Evolutionary conservation across 805 yeast species (phyloP), one percentile per base, ranked within the genome.

Genomic region (Wickerhamiella spandovensis): DNA sequence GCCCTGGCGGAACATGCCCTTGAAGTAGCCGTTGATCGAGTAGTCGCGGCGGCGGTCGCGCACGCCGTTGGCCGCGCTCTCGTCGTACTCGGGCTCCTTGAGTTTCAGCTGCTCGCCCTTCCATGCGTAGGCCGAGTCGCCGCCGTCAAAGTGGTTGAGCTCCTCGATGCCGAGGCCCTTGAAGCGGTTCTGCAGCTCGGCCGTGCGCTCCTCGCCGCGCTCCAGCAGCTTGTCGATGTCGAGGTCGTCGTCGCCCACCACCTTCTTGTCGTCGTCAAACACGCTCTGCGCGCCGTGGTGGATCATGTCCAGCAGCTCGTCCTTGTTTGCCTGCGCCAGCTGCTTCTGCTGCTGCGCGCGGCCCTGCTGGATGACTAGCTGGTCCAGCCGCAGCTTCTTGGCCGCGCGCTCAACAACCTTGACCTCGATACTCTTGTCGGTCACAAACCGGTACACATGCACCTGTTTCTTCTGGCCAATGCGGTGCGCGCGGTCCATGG

Each of bases 401-500:
- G 96, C 94, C 0, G 98, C 98, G 52, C 97, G 76, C 62, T 90
- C 97, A 54, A 90, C 74, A 13, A 90, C 97, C 60, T 90, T 90
- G 64, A 90, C 98, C 62, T 90, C 98, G 59, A 90, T 86, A 1
- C 97, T 95, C 67, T 86, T 80, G 62, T 90, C 97, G 2, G 97
- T 90, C 24, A 90, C 95, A 68, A 90, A 86, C 56, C 98, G 72
- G 64, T 76, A 90, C 18, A 90, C 97, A 58, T 81, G 76, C 8
- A 90, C 98, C 69, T 90, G 98, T 62, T 90, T 90, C 64, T 85
- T 90, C 65, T 89, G 97, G 18, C 97, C 97, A 63, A 89, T 89
- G 72, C 97, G 79, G 63, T 89, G 97, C 0, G 97, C 97, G 63
- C 97, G 77, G 65, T 90, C 97, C 97, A 89, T 89, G 1, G 97